These are phyloP conservation scores for Neurospora sp. DNA, from an alignment of 495 filamentous ascomycete species.

Conservation along the genomic window DNA sequence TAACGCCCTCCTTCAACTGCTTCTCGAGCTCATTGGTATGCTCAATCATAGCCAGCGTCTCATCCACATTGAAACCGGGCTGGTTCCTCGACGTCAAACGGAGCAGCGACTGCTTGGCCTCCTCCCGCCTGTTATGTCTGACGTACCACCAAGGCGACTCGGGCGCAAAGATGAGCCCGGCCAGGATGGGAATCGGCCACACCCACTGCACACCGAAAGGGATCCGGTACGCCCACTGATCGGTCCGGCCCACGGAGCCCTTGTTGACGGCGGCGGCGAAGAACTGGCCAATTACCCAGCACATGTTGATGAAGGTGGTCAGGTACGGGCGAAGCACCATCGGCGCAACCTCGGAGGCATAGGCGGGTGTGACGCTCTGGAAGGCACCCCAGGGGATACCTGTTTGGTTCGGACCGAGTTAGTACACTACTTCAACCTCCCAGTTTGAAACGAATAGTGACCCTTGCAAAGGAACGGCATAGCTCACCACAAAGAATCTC, in stretches of 20 bases:
- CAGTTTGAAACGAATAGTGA: background rate
- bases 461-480: background rate
- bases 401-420: conserved; percentile 21
- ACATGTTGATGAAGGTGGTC: conserved; percentile 62
- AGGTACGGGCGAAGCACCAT: conserved; percentile 54
- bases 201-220: conserved; percentile 64
- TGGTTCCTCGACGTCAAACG: conserved; percentile 47
- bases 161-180: conserved; percentile 50
- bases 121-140: conserved; percentile 42
- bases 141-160: conserved; percentile 68
- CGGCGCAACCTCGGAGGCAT: conserved; percentile 60
- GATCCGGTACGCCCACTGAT: conserved; percentile 55
- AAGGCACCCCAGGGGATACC: conserved; percentile 59
- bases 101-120: conserved; percentile 48
- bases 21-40: conserved; percentile 59
- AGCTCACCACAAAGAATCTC: conserved; percentile 44
- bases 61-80: conserved; percentile 46
- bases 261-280: conserved; percentile 56
- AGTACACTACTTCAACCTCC: background rate
- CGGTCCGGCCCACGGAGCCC: conserved; percentile 37
- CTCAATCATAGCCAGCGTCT: conserved; percentile 62
- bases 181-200: conserved; percentile 58
- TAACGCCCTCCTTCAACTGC: conserved; percentile 43
- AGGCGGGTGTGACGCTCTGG: conserved; percentile 54
- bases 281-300: conserved; percentile 62